Percentiles rank a stretch among this genome's conserved stretches.
Conservation (phyloP, 2,329 filamentous ascomycete species). For the Lasiodiplodia citricola region DNA sequence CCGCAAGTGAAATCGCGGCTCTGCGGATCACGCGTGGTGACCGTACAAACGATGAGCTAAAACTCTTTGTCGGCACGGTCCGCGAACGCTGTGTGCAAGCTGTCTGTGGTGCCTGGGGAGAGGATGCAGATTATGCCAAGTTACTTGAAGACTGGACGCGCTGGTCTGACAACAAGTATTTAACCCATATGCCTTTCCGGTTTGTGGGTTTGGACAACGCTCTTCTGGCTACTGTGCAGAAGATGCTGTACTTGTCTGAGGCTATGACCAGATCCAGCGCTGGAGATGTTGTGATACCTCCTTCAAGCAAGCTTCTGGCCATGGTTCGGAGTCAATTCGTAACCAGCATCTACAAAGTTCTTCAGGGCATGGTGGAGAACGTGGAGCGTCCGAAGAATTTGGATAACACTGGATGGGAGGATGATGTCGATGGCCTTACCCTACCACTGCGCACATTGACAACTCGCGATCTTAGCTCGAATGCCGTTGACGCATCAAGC, state of each 20-base stretch:
- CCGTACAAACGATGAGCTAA: constrained; percentile 72
- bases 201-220: constrained; percentile 86
- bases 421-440: constrained; percentile 57
- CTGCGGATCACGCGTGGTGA: constrained; percentile 69
- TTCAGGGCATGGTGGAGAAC: constrained; percentile 97
- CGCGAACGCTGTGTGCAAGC: constrained; percentile 86
- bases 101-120: constrained; percentile 88
- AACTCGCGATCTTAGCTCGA: constrained; percentile 35
- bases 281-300: constrained; percentile 83
- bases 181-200: constrained; percentile 87
- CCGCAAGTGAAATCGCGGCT: constrained; percentile 82
- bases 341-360: constrained; percentile 87
- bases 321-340: constrained; percentile 93
- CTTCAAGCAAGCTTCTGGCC: constrained; percentile 84
- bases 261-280: constrained; percentile 75
- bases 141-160: constrained; percentile 93
- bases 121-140: constrained; percentile 90
- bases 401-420: constrained; percentile 60
- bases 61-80: constrained; percentile 73
- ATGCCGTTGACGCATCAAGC: constrained; percentile 42
- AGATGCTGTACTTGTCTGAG: constrained; percentile 91
- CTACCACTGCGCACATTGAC: constrained; percentile 32
- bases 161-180: constrained; percentile 77
- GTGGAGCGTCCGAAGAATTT: constrained; percentile 76
- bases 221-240: constrained; percentile 86